Base-by-base conservation (phyloP, 345 rosid genomes). In the Rhodomyrtus tomentosa region DNA sequence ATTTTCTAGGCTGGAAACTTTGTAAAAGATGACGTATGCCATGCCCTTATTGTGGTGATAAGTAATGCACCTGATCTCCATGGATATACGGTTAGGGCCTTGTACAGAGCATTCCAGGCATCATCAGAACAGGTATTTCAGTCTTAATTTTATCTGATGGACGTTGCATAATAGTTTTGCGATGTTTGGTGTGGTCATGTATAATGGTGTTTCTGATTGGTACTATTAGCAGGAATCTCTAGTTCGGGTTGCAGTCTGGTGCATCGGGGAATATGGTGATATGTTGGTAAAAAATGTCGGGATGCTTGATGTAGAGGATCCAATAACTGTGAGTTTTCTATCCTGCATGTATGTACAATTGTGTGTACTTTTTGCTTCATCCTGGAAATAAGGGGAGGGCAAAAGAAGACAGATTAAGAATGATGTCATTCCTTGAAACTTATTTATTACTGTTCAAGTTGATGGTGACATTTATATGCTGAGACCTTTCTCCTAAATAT, bases 211-310 rank as follows among this genome's bases (percentile, higher is more conserved):
- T 62, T 48, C 80, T 49, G 45, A 81, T 76, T 42, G 83, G 81
- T 84, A 32, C 81, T 89, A 85, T 62, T 84, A 82, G 83, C 91
- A 96, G 99, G 99, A 96, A 93, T 91, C 90, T 86, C 98, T 98
- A 89, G 96, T 93, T 88, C 96, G 96, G 84, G 98, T 95, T 86
- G 99, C 99, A 49, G 92, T 95, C 82, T 98, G 99, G 99, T 98
- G 99, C 92, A 90, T 98, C 81, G 99, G 99, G 86, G 99, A 98
- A 91, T 98, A 95, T 86, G 99, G 99, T 85, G 99, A 98, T 89
- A 82, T 98, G 90, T 88, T 98, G 93, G 95, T 96, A 76, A 94
- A 95, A 84, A 96, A 92, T 91, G 92, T 85, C 40, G 99, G 99
- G 86, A 89, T 96, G 95, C 96, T 98, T 89, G 89, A 92, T 88